Base-by-base conservation (phyloP, 805 yeast genomes). In the Starmerella geochares region DNA sequence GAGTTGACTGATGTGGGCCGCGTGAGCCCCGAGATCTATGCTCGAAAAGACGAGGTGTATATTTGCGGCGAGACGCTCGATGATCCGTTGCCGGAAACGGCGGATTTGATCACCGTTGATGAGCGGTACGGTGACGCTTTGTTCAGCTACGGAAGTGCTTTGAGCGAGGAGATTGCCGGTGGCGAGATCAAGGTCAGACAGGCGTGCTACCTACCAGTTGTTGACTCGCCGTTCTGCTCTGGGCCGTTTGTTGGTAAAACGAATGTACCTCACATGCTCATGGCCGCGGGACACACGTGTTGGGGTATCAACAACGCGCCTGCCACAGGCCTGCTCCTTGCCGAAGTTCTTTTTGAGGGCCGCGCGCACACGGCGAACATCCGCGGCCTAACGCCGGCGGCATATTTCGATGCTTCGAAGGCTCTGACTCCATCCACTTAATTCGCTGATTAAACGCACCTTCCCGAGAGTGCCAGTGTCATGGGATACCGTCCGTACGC, bases 271-370 rank as follows among this genome's bases (percentile, higher is more conserved):
- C 80, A 81, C 53, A 69, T 90, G 53, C 83, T 71, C 59, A 65
- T 90, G 49, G 95, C 96, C 2, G 78, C 90, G 14, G 98, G 97
- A 0, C 98, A 90, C 66, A 83, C 95, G 14, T 92, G 97, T 68
- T 90, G 98, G 98, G 98, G 98, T 20, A 92, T 90, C 55, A 92
- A 90, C 68, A 90, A 92, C 66, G 96, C 96, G 0, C 96, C 96
- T 0, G 96, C 84, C 3, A 88, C 96, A 0, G 98, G 98, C n/a
- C 79, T 86, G 62, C 74, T 92, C 33, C 75, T 90, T 80, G 80
- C 95, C 55, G 97, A 90, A 67, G 61, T 90, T 48, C 65, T 90
- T 41, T 65, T 90, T 40, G 96, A 90, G 46, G 97, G 96, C 11
- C 78, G 77, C 56, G 82, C 83, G 8, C 72, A 67, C 32, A 77